Conservation (phyloP, 1,284 basidiomycete genomes). For the Papiliotrema nemorosa region DNA sequence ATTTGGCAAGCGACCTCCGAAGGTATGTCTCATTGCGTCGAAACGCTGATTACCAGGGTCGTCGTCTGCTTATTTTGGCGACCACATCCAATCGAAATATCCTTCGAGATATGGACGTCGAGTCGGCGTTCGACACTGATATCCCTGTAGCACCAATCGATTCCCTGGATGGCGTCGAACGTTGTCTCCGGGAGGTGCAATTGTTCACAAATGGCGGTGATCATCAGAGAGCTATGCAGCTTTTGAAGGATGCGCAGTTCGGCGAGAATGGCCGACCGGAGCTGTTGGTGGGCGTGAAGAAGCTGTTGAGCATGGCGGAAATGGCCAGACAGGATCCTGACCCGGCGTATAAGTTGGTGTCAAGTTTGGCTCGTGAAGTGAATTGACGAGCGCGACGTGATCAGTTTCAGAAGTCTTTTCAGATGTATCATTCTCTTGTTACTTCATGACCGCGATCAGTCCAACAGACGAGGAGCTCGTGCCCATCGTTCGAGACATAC, state of each 20-base stretch:
- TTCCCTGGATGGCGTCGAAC: conserved; percentile 66
- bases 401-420: not conserved
- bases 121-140: conserved; percentile 85
- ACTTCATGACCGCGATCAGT: conserved; percentile 2
- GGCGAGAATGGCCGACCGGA: conserved; percentile 53
- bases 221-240: conserved; percentile 59
- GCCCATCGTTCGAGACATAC: conserved; percentile 48
- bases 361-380: conserved; percentile 58
- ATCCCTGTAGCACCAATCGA: conserved; percentile 81
- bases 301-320: conserved; percentile 84
- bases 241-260: conserved; percentile 75
- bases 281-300: conserved; percentile 89
- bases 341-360: conserved; percentile 68
- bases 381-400: conserved; percentile 8
- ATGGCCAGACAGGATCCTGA: conserved; percentile 94
- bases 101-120: conserved; percentile 83
- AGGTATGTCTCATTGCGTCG: conserved; percentile 55
- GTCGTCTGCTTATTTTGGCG: conserved; percentile 85
- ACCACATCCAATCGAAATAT: conserved; percentile 87
- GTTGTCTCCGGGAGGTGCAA: conserved; percentile 76
- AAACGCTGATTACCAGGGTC: conserved; percentile 58
- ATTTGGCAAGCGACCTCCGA: conserved; percentile 84
- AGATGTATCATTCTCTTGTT: not conserved
- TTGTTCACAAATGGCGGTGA: conserved; percentile 67
- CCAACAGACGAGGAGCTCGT: conserved; percentile 54